Percentiles rank a stretch among this genome's conserved stretches.
Evolutionary conservation across 2,329 filamentous ascomycete genomes (phyloP).

Genomic region (Alternaria sp.): DNA sequence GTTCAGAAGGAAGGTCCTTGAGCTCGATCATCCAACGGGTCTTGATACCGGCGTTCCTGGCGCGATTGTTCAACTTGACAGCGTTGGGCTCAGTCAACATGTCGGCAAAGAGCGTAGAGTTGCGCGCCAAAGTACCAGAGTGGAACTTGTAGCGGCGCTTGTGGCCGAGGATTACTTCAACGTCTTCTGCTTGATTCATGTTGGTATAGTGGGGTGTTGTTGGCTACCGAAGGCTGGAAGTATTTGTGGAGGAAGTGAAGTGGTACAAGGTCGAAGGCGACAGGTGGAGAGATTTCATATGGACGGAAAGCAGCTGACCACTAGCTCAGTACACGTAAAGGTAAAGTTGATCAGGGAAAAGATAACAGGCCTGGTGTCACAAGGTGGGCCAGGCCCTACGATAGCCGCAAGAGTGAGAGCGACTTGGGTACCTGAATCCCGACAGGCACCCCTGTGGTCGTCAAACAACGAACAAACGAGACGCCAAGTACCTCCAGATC

Average conservation of each 20-base stretch:
- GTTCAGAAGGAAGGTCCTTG: conserved; percentile 27
- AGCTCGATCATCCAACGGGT: conserved; percentile 49
- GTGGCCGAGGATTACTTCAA: conserved; percentile 45
- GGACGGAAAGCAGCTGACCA: neutral
- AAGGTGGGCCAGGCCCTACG: neutral
- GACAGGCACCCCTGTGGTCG: neutral
- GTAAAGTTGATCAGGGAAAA: neutral
- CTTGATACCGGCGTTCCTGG: conserved; percentile 36
- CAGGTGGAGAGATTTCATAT: neutral
- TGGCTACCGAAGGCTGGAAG: conserved; percentile 1
- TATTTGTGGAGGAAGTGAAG: neutral
- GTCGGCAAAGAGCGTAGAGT: conserved; percentile 42
- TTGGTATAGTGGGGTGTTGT: conserved; percentile 6
- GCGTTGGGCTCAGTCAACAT: conserved; percentile 45
- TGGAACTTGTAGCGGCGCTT: conserved; percentile 47
- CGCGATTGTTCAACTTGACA: conserved; percentile 36
- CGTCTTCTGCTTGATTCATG: conserved; percentile 50
- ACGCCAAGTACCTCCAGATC: neutral
- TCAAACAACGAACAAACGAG: neutral
- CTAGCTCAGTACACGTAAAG: neutral
- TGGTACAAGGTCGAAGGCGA: conserved; percentile 2
- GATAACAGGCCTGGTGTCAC: neutral
- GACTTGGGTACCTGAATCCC: neutral
- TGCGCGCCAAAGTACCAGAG: conserved; percentile 46
- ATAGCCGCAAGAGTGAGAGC: neutral